A percentile compares a stretch with the other conserved stretches of the same genome.
Conservation (phyloP, 345 rosid genomes). For the Raphanus sativus region DNA sequence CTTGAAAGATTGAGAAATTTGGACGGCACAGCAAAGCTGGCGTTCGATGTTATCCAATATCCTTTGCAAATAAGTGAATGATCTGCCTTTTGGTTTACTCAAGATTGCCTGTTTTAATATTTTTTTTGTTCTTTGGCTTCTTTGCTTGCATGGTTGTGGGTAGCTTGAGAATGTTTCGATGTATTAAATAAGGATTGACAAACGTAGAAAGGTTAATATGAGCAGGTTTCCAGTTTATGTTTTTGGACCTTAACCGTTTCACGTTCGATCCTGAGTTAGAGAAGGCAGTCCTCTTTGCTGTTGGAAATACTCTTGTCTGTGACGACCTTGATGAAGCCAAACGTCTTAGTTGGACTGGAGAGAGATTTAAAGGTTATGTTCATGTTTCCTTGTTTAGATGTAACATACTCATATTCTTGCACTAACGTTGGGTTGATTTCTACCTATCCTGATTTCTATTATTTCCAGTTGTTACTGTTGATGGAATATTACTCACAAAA, state of each 20-base stretch:
- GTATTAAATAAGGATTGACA: slow-evolving; percentile 19
- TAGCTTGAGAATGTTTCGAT: slow-evolving; percentile 25
- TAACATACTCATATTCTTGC: slow-evolving; percentile 20
- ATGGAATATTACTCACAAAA: slow-evolving; percentile 89
- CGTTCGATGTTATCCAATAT: slow-evolving; percentile 94
- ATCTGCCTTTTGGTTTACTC: slow-evolving; percentile 13
- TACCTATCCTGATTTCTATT: slow-evolving; percentile 23
- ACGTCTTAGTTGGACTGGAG: slow-evolving; percentile 89
- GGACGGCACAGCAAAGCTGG: slow-evolving; percentile 79
- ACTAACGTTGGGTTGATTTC: slow-evolving; percentile 8
- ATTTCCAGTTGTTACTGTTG: slow-evolving; percentile 87
- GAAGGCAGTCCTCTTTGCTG: slow-evolving; percentile 92
- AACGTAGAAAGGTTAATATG: background rate
- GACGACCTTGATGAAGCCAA: slow-evolving; percentile 97
- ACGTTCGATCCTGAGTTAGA: slow-evolving; percentile 88
- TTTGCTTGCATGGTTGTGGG: slow-evolving; percentile 16
- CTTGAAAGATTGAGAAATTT: slow-evolving; percentile 75
- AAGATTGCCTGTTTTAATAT: slow-evolving; percentile 10
- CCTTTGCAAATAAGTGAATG: slow-evolving; percentile 53
- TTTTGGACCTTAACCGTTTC: slow-evolving; percentile 62
- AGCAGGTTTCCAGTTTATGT: slow-evolving; percentile 10
- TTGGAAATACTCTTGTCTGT: slow-evolving; percentile 94
- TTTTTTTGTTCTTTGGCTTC: slow-evolving; percentile 8
- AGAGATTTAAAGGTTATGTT: slow-evolving; percentile 77
- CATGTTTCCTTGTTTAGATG: slow-evolving; percentile 13